Evolutionary conservation across 2,329 filamentous ascomycete species (phyloP).

Genomic region (Monilinia vaccinii-corymbosi): DNA sequence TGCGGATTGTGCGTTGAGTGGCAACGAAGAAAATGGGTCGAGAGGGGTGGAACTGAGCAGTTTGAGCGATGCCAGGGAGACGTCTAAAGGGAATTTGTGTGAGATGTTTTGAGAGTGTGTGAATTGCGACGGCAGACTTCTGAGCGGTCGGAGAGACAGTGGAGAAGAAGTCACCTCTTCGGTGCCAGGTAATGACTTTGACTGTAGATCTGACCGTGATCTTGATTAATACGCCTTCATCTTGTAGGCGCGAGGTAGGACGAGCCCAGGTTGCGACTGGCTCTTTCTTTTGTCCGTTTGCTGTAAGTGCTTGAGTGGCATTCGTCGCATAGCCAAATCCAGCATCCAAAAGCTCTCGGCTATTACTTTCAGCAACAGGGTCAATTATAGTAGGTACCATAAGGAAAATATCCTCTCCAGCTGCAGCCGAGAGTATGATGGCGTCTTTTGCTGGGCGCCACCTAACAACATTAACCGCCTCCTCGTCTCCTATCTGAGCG

Average conservation of each 20-base stretch:
- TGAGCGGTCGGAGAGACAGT: slow-evolving; percentile 78
- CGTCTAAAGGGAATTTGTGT: slow-evolving; percentile 90
- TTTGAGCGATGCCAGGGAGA: slow-evolving; percentile 66
- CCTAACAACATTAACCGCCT: slow-evolving; percentile 73
- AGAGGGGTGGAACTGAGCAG: slow-evolving; percentile 88
- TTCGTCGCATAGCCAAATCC: slow-evolving; percentile 91
- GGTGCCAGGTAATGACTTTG: slow-evolving; percentile 89
- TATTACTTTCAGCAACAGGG: slow-evolving; percentile 63
- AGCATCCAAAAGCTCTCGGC: slow-evolving; percentile 68
- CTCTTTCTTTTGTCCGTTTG: slow-evolving; percentile 56
- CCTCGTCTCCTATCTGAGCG: slow-evolving; percentile 66
- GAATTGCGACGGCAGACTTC: slow-evolving; percentile 77
- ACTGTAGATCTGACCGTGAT: slow-evolving; percentile 71
- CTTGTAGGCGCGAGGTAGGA: slow-evolving; percentile 63
- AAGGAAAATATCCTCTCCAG: slow-evolving; percentile 78
- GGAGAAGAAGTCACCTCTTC: slow-evolving; percentile 87
- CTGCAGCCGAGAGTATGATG: slow-evolving; percentile 72
- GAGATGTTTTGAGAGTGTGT: slow-evolving; percentile 89
- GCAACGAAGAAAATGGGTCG: slow-evolving; percentile 93
- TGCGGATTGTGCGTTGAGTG: slow-evolving; percentile 84
- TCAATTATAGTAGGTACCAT: slow-evolving; percentile 66
- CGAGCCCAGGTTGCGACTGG: slow-evolving; percentile 76
- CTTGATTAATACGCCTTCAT: slow-evolving; percentile 70
- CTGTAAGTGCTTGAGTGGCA: slow-evolving; percentile 42
- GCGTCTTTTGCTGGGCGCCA: slow-evolving; percentile 83